phyloP scores from a whole-genome alignment of 331 rosid species.

The Stylosanthes scabra region DNA sequence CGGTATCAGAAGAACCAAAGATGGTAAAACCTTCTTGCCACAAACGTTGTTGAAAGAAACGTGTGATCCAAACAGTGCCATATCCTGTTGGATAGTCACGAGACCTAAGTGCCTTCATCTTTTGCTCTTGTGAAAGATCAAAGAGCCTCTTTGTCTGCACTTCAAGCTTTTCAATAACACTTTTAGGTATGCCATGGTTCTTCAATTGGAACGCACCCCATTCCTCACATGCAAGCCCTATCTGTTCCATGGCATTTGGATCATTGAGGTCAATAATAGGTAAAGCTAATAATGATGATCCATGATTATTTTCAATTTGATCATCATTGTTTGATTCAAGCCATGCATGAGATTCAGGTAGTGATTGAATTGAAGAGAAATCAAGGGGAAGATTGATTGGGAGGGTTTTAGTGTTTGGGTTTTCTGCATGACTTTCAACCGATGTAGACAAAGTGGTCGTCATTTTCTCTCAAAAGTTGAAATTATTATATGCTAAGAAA shows the following conservation, averaged over 20 bases:
- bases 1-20: constrained; percentile 55
- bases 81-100: constrained; percentile 64
- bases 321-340: constrained; percentile 32
- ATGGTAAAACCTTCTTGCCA: too few species aligned
- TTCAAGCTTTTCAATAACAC: constrained; percentile 51
- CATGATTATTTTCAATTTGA: not conserved
- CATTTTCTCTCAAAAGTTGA: too few species aligned
- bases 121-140: constrained; percentile 55
- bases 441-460: constrained; percentile 47
- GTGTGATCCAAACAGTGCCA: constrained; percentile 68
- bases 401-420: constrained; percentile 38
- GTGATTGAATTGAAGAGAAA: constrained; percentile 50
- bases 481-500: not conserved
- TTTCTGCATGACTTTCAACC: constrained; percentile 53
- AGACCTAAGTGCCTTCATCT: constrained; percentile 64
- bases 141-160: constrained; percentile 52
- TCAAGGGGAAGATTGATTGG: constrained; percentile 70
- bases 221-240: constrained; percentile 66
- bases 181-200: constrained; percentile 62
- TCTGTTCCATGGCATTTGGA: constrained; percentile 53
- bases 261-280: constrained; percentile 74
- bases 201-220: constrained; percentile 82
- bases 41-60: constrained; percentile 71
- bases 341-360: constrained; percentile 89
- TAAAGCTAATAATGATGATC: constrained; percentile 30